These are phyloP conservation scores for Oryza nivara DNA, from an alignment of 176 grass and related monocot genomes.

Conservation along the genomic window DNA sequence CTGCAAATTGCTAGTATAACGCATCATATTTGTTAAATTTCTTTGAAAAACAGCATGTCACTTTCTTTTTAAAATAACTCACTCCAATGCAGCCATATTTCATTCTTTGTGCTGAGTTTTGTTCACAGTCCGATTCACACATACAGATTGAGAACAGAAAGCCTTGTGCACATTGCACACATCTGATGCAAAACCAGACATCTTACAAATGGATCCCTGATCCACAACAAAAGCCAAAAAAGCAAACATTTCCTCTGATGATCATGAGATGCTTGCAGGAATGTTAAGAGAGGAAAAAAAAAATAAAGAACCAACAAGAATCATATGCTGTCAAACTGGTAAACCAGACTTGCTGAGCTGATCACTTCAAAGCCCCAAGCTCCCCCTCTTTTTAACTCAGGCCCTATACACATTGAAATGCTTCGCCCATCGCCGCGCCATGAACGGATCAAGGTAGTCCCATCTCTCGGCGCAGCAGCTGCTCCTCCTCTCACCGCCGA, in stretches of 20 bases:
- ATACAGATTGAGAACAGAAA: slow-evolving; percentile 28
- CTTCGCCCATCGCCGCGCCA: slow-evolving; percentile 88
- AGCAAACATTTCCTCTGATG: neutral
- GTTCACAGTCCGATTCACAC: slow-evolving; percentile 28
- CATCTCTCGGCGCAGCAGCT: slow-evolving; percentile 65
- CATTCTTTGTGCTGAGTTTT: neutral
- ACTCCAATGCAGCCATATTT: neutral
- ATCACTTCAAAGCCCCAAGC: slow-evolving; percentile 7
- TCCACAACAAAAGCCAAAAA: slow-evolving; percentile 24
- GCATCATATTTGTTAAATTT: neutral
- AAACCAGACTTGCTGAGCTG: slow-evolving; percentile 1
- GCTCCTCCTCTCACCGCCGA: slow-evolving; percentile 57
- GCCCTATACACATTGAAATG: slow-evolving; percentile 84
- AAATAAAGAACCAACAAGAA: slow-evolving; percentile 47
- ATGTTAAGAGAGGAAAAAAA: slow-evolving; percentile 4
- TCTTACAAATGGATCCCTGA: slow-evolving; percentile 33
- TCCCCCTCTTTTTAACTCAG: slow-evolving; percentile 28
- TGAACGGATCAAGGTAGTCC: slow-evolving; percentile 86
- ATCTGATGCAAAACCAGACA: slow-evolving; percentile 22
- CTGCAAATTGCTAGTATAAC: neutral
- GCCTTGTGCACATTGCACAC: slow-evolving; percentile 37
- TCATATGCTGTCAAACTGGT: slow-evolving; percentile 17
- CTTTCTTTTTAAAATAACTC: neutral
- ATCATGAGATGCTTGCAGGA: slow-evolving; percentile 37
- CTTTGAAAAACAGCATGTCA: neutral